These are phyloP conservation scores for Xylaria scruposa DNA, from an alignment of 495 filamentous ascomycete genomes.

Conservation along the genomic window DNA sequence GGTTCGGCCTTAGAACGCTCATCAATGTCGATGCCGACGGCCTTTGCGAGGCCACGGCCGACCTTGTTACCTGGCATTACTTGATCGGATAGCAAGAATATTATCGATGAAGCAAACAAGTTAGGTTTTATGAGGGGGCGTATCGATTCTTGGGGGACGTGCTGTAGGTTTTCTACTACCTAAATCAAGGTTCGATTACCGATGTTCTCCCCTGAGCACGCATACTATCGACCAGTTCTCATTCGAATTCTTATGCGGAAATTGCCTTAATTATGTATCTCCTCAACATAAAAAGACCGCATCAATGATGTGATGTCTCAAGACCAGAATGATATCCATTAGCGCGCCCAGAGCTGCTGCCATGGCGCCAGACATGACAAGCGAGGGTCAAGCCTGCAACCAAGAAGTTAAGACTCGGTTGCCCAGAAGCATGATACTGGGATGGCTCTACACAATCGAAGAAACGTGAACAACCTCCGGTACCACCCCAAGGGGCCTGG, in stretches of 20 bases:
- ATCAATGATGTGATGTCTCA: not conserved
- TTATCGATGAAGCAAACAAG: not conserved
- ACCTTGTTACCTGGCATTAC: slow-evolving; percentile 49
- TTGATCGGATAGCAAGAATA: not conserved
- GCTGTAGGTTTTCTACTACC: not conserved
- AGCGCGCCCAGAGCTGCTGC: slow-evolving; percentile 12
- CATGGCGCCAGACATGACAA: slow-evolving; percentile 4
- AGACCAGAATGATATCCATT: not conserved
- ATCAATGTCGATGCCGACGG: slow-evolving; percentile 68
- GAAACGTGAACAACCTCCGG: not conserved
- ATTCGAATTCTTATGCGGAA: not conserved
- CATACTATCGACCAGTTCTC: not conserved
- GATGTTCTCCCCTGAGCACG: not conserved
- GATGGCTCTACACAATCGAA: not conserved
- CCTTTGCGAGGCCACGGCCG: slow-evolving; percentile 73
- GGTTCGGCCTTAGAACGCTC: slow-evolving; percentile 54
- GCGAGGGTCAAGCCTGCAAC: slow-evolving; percentile 17
- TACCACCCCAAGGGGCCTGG: slow-evolving; percentile 8
- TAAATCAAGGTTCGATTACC: not conserved
- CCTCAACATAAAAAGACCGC: not conserved
- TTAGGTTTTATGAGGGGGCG: not conserved
- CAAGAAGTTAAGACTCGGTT: slow-evolving; percentile 11
- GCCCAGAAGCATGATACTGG: slow-evolving; percentile 12
- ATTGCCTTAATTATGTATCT: slow-evolving; percentile 17
- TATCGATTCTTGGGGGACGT: not conserved